Percentiles rank a stretch among this genome's conserved stretches.
These are phyloP conservation scores for Hypoxylon fuscum DNA, from an alignment of 495 filamentous ascomycete genomes.

Conservation along the genomic window DNA sequence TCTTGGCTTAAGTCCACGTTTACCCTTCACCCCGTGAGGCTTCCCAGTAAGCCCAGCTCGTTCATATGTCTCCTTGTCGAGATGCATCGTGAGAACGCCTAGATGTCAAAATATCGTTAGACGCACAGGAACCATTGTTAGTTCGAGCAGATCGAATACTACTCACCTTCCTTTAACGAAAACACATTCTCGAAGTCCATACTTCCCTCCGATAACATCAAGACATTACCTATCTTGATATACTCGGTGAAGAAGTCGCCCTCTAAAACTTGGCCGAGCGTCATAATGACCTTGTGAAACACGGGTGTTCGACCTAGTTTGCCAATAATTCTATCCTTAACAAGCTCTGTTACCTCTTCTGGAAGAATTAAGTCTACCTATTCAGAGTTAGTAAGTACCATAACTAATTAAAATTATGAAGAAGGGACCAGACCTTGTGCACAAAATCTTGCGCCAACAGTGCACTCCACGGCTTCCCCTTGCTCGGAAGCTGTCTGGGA, in stretches of 20 bases:
- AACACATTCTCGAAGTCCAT: slow-evolving; percentile 83
- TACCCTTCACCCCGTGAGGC: slow-evolving; percentile 65
- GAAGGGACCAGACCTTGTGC: slow-evolving; percentile 68
- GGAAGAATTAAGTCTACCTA: slow-evolving; percentile 82
- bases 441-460: slow-evolving; percentile 74
- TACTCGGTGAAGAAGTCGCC: slow-evolving; percentile 86
- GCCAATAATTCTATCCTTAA: slow-evolving; percentile 63
- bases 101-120: slow-evolving; percentile 16
- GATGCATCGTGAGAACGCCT: slow-evolving; percentile 78
- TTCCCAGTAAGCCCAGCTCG: slow-evolving; percentile 83
- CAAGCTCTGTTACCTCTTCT: slow-evolving; percentile 66
- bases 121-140: neutral
- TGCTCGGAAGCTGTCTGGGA: slow-evolving; percentile 72
- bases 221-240: slow-evolving; percentile 87
- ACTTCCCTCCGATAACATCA: slow-evolving; percentile 91
- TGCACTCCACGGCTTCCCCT: slow-evolving; percentile 76
- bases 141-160: too few species aligned
- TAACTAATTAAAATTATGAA: slow-evolving; percentile 14
- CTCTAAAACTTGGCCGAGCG: slow-evolving; percentile 73
- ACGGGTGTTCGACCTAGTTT: slow-evolving; percentile 48
- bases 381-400: neutral
- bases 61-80: slow-evolving; percentile 88
- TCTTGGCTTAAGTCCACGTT: slow-evolving; percentile 60
- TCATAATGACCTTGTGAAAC: slow-evolving; percentile 79
- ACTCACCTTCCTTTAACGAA: slow-evolving; percentile 72